Percentiles rank a stretch among this genome's conserved stretches.
Conservation (phyloP, 768 basidiomycete genomes). For the Mycena olivaceomarginata region DNA sequence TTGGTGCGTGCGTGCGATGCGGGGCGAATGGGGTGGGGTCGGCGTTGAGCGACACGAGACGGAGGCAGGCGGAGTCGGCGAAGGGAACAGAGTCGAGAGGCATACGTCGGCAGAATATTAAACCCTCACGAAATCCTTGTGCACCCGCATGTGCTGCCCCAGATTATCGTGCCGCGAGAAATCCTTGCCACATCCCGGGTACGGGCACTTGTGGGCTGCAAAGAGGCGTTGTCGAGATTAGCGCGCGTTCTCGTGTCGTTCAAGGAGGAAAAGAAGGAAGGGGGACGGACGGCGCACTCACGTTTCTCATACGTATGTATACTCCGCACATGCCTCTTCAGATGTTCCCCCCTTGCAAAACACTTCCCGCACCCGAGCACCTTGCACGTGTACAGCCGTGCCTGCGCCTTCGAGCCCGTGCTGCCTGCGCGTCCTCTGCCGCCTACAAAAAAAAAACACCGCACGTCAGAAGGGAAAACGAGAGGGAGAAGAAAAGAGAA, state of each 20-base stretch:
- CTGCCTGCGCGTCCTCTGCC: too few species aligned
- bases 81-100: too few species aligned
- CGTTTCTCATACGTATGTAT: conserved; percentile 92
- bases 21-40: too few species aligned
- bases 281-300: conserved; percentile 60
- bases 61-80: background rate
- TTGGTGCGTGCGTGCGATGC: too few species aligned
- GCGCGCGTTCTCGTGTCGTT: background rate
- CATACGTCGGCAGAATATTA: background rate
- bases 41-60: too few species aligned
- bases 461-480: background rate
- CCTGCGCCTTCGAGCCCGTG: conserved; percentile 19
- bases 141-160: conserved; percentile 83
- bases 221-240: conserved; percentile 39
- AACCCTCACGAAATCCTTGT: conserved; percentile 53
- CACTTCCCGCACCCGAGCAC: conserved; percentile 87
- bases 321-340: conserved; percentile 87
- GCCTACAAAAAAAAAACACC: too few species aligned
- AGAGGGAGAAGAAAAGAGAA: background rate
- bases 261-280: background rate
- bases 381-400: conserved; percentile 77
- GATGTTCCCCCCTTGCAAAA: conserved; percentile 87
- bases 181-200: conserved; percentile 78
- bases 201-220: conserved; percentile 76
- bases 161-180: conserved; percentile 89